Evolutionary conservation across 2,329 filamentous ascomycete species (phyloP).

Genomic region (Pseudocercospora macadamiae): DNA sequence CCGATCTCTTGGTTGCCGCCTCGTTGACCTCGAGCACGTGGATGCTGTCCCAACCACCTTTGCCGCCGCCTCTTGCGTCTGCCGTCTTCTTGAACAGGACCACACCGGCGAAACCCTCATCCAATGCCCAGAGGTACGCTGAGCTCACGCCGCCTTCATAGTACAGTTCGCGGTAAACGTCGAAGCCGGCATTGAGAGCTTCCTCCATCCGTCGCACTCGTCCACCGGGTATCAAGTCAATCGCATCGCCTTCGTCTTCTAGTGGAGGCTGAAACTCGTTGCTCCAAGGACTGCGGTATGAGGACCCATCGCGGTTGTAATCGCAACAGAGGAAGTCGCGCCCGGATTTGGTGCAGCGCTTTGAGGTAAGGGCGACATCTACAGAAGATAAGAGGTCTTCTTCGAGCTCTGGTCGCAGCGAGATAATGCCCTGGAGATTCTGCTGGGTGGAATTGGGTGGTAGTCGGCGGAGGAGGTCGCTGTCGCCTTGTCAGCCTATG

Average conservation of each 20-base stretch:
- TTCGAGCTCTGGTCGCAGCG: constrained; percentile 85
- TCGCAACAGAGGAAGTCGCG: constrained; percentile 98
- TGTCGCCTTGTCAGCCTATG: constrained; percentile 44
- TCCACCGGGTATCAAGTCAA: constrained; percentile 87
- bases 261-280: constrained; percentile 96
- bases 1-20: constrained; percentile 71
- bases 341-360: constrained; percentile 83
- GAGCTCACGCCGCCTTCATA: constrained; percentile 95
- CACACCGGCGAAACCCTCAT: constrained; percentile 96
- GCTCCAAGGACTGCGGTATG: constrained; percentile 97
- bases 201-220: constrained; percentile 91
- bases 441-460: constrained; percentile 89
- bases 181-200: constrained; percentile 92
- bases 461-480: constrained; percentile 95
- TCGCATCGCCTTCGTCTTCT: constrained; percentile 65
- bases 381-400: constrained; percentile 98
- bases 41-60: constrained; percentile 87
- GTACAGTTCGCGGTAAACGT: constrained; percentile 94
- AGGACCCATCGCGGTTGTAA: constrained; percentile 99
- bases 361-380: constrained; percentile 87
- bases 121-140: constrained; percentile 97
- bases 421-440: constrained; percentile 87
- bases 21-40: constrained; percentile 98
- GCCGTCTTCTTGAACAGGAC: constrained; percentile 92
- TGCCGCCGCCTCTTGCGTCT: constrained; percentile 34